Conservation (phyloP, 2,329 filamentous ascomycete species). For the Albifimbria verrucaria region DNA sequence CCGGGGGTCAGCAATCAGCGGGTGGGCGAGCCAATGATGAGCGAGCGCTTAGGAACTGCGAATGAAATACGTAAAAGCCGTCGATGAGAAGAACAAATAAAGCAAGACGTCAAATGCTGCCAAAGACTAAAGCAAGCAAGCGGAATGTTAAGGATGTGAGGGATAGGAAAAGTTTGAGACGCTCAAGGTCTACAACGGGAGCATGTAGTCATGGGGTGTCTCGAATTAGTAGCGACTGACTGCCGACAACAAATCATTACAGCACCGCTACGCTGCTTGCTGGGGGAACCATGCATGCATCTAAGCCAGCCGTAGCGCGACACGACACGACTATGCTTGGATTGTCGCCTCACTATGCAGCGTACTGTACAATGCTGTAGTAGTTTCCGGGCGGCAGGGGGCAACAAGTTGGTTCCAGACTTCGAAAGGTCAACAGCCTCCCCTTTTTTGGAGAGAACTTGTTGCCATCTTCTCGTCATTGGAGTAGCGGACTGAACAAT, state of each 20-base stretch:
- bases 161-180: neutral
- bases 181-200: neutral
- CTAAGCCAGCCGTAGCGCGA: constrained; percentile 14
- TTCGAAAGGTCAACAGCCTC: neutral
- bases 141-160: neutral
- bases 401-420: neutral
- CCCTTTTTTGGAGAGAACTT: neutral
- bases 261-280: constrained; percentile 10
- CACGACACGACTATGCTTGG: constrained; percentile 15
- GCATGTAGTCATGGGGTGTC: neutral
- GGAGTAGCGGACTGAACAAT: neutral
- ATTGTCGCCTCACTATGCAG: constrained; percentile 17
- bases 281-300: constrained; percentile 23
- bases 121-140: neutral
- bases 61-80: neutral
- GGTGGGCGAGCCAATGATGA: neutral
- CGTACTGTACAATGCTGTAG: neutral
- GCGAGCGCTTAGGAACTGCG: neutral
- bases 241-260: neutral
- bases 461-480: neutral
- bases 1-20: neutral
- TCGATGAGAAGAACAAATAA: neutral
- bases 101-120: neutral
- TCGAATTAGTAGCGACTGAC: neutral
- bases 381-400: neutral